A percentile compares a stretch with the other conserved stretches of the same genome.
Conservation (phyloP, 164 flowering plant genomes). For the Nymphaea thermarum region DNA sequence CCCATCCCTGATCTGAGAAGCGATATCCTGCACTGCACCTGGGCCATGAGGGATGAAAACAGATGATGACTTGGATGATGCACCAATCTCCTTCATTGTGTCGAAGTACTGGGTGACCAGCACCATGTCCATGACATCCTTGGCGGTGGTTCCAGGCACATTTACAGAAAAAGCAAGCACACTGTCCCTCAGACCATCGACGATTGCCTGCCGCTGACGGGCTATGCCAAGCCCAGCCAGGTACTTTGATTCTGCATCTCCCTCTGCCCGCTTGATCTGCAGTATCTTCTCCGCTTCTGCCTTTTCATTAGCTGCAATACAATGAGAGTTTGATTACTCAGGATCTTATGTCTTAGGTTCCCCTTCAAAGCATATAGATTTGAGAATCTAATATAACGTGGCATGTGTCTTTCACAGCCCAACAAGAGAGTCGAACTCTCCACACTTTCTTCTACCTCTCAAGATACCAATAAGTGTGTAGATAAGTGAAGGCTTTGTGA, state of each 20-base stretch:
- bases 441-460: too few species aligned
- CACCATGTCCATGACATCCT: constrained; percentile 72
- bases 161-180: constrained; percentile 57
- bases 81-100: constrained; percentile 76
- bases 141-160: constrained; percentile 68
- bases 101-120: constrained; percentile 63
- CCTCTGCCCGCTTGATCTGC: constrained; percentile 78
- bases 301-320: constrained; percentile 74
- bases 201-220: constrained; percentile 64
- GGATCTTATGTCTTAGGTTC: too few species aligned
- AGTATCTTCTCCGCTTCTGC: constrained; percentile 82
- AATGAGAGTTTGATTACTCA: neutral
- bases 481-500: too few species aligned
- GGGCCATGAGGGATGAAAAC: constrained; percentile 79
- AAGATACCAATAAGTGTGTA: too few species aligned
- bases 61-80: constrained; percentile 52
- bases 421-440: too few species aligned
- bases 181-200: constrained; percentile 74
- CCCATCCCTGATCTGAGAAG: constrained; percentile 57
- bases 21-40: constrained; percentile 61
- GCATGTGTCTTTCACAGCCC: too few species aligned
- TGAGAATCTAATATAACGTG: too few species aligned
- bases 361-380: too few species aligned
- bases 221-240: constrained; percentile 72
- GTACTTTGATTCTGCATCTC: constrained; percentile 76